Evolutionary conservation across 192 early-diverging fungal species (phyloP).

Genomic region (Phycomyces blakesleeanus): DNA sequence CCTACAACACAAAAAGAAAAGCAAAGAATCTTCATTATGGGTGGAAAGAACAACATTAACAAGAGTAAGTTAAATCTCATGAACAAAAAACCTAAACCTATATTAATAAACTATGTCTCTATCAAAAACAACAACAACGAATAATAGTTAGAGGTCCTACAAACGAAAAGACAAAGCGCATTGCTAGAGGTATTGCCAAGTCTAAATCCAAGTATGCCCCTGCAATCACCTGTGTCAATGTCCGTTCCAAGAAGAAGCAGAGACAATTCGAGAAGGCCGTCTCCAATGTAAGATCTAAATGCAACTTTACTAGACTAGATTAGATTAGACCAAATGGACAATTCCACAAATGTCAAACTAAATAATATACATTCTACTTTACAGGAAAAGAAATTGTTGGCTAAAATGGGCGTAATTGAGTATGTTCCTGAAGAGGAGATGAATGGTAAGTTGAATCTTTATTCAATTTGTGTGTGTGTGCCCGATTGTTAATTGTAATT

Average conservation of each 20-base stretch:
- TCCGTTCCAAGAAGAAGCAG: conserved; percentile 31
- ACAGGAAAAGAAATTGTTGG: conserved; percentile 31
- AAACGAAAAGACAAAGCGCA: conserved; percentile 15
- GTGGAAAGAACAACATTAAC: conserved; percentile 12
- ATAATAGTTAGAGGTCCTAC: conserved; percentile 24
- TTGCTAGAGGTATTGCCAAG: conserved; percentile 20
- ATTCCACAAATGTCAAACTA: too few relatives aligned
- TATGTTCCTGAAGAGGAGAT: conserved; percentile 29
- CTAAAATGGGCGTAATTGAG: conserved; percentile 23
- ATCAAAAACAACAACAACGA: too few relatives aligned
- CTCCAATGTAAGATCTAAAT: conserved; percentile 28
- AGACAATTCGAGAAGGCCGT: conserved; percentile 26
- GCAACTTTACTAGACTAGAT: background rate
- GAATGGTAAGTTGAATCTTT: conserved; percentile 22
- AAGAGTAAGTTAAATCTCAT: background rate
- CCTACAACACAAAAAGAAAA: too few relatives aligned
- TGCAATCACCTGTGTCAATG: conserved; percentile 12
- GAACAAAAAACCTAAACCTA: background rate
- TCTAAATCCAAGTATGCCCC: conserved; percentile 1
- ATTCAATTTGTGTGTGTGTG: background rate
- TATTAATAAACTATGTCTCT: too few relatives aligned
- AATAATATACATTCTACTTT: too few relatives aligned
- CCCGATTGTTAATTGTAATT: background rate
- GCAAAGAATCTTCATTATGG: conserved; percentile 1
- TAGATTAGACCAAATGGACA: too few relatives aligned